These are phyloP conservation scores for Colletotrichum sp. DNA, from an alignment of 2,329 filamentous ascomycete species.

Conservation along the genomic window DNA sequence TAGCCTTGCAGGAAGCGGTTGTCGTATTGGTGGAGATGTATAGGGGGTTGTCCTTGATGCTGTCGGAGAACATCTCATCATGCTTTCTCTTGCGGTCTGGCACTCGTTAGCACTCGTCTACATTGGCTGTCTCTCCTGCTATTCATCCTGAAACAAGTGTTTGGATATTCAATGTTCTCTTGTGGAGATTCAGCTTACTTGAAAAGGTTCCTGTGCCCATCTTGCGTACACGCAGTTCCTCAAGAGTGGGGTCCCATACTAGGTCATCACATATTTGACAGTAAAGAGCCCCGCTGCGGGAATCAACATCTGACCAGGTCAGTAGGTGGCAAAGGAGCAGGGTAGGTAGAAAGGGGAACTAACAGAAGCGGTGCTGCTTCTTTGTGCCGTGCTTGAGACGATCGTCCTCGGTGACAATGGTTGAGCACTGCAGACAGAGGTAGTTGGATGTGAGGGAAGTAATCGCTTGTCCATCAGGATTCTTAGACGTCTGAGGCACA, in stretches of 20 bases:
- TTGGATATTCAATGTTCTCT: not conserved
- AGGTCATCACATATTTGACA: constrained; percentile 85
- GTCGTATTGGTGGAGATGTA: constrained; percentile 82
- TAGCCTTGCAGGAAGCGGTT: constrained; percentile 81
- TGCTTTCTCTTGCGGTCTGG: constrained; percentile 75
- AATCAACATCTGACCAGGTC: constrained; percentile 71
- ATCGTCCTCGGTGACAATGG: constrained; percentile 70
- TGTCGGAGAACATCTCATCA: constrained; percentile 71
- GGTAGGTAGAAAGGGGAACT: constrained; percentile 25
- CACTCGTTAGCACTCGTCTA: not conserved
- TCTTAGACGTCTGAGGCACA: constrained; percentile 69
- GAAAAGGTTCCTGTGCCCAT: constrained; percentile 70
- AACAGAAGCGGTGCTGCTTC: constrained; percentile 78
- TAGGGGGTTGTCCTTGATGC: constrained; percentile 72
- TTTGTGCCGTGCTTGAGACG: constrained; percentile 70
- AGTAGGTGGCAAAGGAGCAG: constrained; percentile 21
- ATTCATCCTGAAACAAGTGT: not conserved
- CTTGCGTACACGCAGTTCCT: constrained; percentile 75
- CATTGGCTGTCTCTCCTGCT: not conserved
- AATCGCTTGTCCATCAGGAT: constrained; percentile 58
- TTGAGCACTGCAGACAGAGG: constrained; percentile 75
- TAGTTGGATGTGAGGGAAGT: constrained; percentile 72
- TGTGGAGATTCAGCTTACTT: constrained; percentile 49
- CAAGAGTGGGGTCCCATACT: constrained; percentile 81
- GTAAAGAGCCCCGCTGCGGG: constrained; percentile 74